phyloP scores from a whole-genome alignment of 2,329 filamentous ascomycete species.

The Pestalotiopsis sp. region DNA sequence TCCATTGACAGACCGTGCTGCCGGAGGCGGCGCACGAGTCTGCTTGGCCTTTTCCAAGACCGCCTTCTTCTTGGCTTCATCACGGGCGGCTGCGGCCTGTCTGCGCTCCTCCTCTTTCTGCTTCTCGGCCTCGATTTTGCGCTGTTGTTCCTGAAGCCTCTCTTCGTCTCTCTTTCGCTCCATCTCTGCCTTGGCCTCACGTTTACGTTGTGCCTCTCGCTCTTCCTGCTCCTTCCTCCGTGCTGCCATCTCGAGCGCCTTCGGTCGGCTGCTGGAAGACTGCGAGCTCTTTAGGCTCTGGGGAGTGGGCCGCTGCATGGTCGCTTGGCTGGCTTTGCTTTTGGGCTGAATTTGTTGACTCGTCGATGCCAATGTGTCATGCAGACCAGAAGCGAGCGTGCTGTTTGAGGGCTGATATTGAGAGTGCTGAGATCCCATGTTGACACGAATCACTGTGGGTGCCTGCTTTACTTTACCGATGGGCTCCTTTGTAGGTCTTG shows the following conservation, averaged over 20 bases:
- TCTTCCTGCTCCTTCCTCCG: constrained; percentile 87
- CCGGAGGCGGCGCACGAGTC: constrained; percentile 63
- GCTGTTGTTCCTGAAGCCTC: constrained; percentile 58
- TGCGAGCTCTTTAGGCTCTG: constrained; percentile 67
- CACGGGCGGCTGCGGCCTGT: constrained; percentile 45
- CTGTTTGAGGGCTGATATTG: constrained; percentile 63
- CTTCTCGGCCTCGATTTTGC: constrained; percentile 62
- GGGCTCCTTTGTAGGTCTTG: constrained; percentile 64
- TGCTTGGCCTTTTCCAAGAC: constrained; percentile 67
- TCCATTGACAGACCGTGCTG: constrained; percentile 52
- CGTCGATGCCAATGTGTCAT: constrained; percentile 52
- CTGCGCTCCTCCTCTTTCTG: constrained; percentile 64
- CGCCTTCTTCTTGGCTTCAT: constrained; percentile 67
- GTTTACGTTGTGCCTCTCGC: constrained; percentile 74
- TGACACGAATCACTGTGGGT: constrained; percentile 73
- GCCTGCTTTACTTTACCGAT: constrained; percentile 63
- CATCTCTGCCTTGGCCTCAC: constrained; percentile 78
- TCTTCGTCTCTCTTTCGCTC: constrained; percentile 78
- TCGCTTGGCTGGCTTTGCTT: constrained; percentile 69
- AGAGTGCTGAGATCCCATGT: constrained; percentile 63
- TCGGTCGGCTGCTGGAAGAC: constrained; percentile 66
- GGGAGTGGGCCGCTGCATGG: constrained; percentile 60
- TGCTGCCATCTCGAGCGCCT: constrained; percentile 74
- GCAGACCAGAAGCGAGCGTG: constrained; percentile 57
- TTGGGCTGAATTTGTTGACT: constrained; percentile 48